Base-by-base conservation (phyloP, 768 basidiomycete genomes). In the Pluteus cervinus region DNA sequence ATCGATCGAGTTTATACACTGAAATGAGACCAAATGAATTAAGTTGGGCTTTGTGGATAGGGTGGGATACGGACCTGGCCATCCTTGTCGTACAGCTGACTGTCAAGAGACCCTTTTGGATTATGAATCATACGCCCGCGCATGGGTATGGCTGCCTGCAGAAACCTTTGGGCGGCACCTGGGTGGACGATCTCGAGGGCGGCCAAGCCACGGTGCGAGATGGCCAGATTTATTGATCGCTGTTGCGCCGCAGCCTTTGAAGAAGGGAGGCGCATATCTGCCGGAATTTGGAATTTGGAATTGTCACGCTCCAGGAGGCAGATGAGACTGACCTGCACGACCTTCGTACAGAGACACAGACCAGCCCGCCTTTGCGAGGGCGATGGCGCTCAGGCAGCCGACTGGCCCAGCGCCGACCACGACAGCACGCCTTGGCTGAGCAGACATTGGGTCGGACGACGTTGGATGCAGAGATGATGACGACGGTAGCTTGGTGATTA, bases 1-100 rank as follows among this genome's bases (percentile, higher is more conserved):
- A 64, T 90, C 86, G 50, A 97, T 86, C 18, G 91, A 94, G 61
- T 92, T 89, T 60, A 96, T 96, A 58, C 81, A 90, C 88, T 97
- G 56, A 44, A n/a, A n/a, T n/a, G n/a, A 33, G 39, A 49, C 45
- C 10, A 48, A 49, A 50, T 43, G 43, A 54, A 37, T 51, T 50
- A 42, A 55, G 37, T 47, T 39, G 42, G 41, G 29, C 48, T 38
- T 41, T 40, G 45, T 40, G 26, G 29, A 34, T 35, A 37, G 49
- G 44, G 25, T 36, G 42, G 37, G 29, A 31, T 33, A 44, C 78
- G 54, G 51, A 85, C 91, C 78, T 92, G 88, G 53, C 86, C 86
- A 57, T 87, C 71, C 54, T 74, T 80, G 61, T 94, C 93, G 61
- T 96, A 96, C 36, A 68, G 61, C 64, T 94, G 91, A 49, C 89